Base-by-base conservation (phyloP, 768 basidiomycete genomes). In the Lactarius akahatsu region DNA sequence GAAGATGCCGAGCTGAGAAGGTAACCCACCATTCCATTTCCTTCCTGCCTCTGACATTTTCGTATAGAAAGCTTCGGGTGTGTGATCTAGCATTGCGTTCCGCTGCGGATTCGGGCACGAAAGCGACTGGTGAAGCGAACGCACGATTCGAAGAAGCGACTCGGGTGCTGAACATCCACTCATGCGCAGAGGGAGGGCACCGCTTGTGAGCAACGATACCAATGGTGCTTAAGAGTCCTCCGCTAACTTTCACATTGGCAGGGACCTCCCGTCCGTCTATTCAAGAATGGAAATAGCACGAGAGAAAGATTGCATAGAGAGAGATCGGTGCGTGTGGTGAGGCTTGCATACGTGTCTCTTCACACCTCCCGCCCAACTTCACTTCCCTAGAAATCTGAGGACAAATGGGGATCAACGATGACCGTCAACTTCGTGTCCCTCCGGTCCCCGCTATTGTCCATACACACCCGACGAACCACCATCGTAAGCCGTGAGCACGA, bases 401-500 rank as follows among this genome's bases (percentile, higher is more conserved):
- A 23, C 10, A 0, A 45, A 45, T 23, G n/a, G 20, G 4, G 0
- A 47, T 4, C 20, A 23, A 47, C 45, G n/a, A 47, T 23, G n/a
- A 23, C 20, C n/a, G 3, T 47, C 45, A 23, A 47, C 45, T 23
- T 47, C 45, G n/a, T 23, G 2, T 0, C 9, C n/a, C 45, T 47
- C n/a, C 45, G 10, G 10, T 47, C 45, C 3, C 45, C 45, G 1
- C n/a, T 47, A 47, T 1, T 47, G 4, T 11, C 3, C 4, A 9
- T 9, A 10, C 10, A 3, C n/a, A 2, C 2, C 45, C n/a, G 8
- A 3, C 8, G 3, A 23, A 11, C n/a, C 1, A 2, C 5, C 6
- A 7, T 18, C 40, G 40, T 41, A 2, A 41, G 40, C 40, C 40
- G 40, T 41, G 16, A 41, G 40, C 16, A 41, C 16, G 6, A 41